A percentile compares a stretch with the other conserved stretches of the same genome.
phyloP scores from a whole-genome alignment of 495 filamentous ascomycete species.

The Podospora australis region DNA sequence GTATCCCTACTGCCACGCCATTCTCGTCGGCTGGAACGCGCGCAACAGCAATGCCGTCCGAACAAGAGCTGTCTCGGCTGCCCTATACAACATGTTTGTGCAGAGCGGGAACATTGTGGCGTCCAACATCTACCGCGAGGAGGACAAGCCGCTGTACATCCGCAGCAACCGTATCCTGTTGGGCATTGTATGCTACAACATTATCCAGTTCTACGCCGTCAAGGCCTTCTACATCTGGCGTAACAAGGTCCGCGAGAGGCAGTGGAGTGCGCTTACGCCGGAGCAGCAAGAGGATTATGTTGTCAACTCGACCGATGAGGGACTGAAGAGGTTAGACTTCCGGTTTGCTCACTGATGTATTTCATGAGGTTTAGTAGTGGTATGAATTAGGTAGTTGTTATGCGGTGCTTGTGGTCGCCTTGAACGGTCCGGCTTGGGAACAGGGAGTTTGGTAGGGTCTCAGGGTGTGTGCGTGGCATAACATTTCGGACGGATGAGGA shows the following conservation, averaged over 20 bases:
- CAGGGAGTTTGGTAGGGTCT: too few relatives aligned
- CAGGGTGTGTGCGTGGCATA: too few relatives aligned
- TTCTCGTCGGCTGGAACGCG: slow-evolving; percentile 54
- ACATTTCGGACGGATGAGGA: too few relatives aligned
- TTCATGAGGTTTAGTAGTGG: too few relatives aligned
- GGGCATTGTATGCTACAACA: slow-evolving; percentile 37
- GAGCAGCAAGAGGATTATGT: slow-evolving; percentile 32
- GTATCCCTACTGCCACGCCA: slow-evolving; percentile 57
- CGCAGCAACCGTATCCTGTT: slow-evolving; percentile 47
- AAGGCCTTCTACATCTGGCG: slow-evolving; percentile 37
- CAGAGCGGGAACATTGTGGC: slow-evolving; percentile 45
- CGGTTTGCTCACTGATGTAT: slow-evolving; percentile 26
- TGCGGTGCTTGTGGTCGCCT: too few relatives aligned
- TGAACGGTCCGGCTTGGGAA: too few relatives aligned
- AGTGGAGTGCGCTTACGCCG: slow-evolving; percentile 33
- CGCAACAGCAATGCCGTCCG: slow-evolving; percentile 57
- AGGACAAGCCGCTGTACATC: slow-evolving; percentile 48
- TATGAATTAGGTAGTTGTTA: too few relatives aligned
- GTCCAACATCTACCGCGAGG: slow-evolving; percentile 49
- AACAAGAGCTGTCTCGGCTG: slow-evolving; percentile 53
- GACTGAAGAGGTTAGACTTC: slow-evolving; percentile 25
- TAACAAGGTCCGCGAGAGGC: slow-evolving; percentile 27
- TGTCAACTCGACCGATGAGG: slow-evolving; percentile 24
- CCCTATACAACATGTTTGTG: slow-evolving; percentile 43
- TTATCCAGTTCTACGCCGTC: slow-evolving; percentile 26